These are phyloP conservation scores for Dioscorea alata DNA, from an alignment of 106 monocot genomes.

Conservation along the genomic window DNA sequence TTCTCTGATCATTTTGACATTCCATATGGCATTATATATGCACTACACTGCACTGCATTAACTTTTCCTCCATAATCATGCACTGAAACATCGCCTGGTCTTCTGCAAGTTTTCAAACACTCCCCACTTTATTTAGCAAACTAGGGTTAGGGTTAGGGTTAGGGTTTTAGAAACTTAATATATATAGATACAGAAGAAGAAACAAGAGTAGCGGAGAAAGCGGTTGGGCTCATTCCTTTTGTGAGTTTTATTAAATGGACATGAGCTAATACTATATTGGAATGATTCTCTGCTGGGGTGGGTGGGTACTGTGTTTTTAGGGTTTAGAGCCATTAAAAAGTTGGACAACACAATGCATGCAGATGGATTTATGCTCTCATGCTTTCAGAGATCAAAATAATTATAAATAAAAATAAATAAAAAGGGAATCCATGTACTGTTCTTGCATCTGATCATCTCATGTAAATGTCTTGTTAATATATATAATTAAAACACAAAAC, in stretches of 20 bases:
- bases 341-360: background rate
- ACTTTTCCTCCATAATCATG: background rate
- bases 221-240: constrained; percentile 13
- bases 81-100: background rate
- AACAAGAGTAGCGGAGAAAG: constrained; percentile 14
- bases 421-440: constrained; percentile 19
- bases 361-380: background rate
- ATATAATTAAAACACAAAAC: background rate
- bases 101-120: background rate
- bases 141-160: background rate
- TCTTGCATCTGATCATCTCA: background rate
- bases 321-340: background rate
- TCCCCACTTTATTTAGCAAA: background rate
- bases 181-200: constrained; percentile 3
- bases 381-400: too few relatives aligned
- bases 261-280: background rate
- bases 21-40: background rate
- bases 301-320: constrained; percentile 1
- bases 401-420: background rate
- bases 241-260: background rate
- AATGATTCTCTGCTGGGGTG: background rate
- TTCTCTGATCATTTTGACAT: background rate
- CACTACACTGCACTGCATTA: background rate
- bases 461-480: background rate
- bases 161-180: background rate